A percentile compares a stretch with the other conserved stretches of the same genome.
Evolutionary conservation across 179 eudicot genomes (phyloP).

Genomic region (Dionaea muscipula): DNA sequence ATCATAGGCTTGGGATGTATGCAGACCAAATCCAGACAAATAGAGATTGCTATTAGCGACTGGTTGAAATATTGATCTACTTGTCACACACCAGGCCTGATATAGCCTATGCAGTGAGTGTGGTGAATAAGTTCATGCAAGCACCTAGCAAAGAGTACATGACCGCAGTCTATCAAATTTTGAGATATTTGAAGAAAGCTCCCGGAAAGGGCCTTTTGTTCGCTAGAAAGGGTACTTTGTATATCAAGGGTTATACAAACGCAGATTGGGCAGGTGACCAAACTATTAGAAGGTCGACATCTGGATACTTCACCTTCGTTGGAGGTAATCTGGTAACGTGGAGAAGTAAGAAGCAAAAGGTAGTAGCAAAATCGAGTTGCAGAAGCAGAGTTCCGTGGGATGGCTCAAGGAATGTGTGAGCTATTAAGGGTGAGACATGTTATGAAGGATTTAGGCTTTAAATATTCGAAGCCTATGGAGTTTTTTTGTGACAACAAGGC

Average conservation of each 20-base stretch:
- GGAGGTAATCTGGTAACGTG: neutral
- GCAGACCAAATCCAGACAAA: neutral
- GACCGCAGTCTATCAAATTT: neutral
- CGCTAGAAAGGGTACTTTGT: neutral
- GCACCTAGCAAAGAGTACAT: neutral
- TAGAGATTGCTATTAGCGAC: neutral
- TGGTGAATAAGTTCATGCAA: neutral
- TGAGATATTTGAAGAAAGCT: neutral
- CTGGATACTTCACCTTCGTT: neutral
- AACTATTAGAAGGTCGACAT: neutral
- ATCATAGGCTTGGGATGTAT: neutral
- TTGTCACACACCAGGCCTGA: neutral
- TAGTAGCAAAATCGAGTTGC: neutral
- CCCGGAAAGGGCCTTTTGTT: neutral
- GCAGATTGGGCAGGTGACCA: neutral
- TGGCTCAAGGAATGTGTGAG: neutral
- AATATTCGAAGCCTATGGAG: neutral
- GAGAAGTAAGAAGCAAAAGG: neutral
- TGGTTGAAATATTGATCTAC: neutral
- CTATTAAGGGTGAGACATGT: neutral
- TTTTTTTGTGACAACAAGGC: neutral
- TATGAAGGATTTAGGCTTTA: neutral
- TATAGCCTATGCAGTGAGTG: neutral
- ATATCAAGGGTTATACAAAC: neutral
- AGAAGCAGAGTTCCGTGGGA: neutral